phyloP scores from a whole-genome alignment of 1,139 yeast species.

The Zygosaccharomyces pseudobailii region DNA sequence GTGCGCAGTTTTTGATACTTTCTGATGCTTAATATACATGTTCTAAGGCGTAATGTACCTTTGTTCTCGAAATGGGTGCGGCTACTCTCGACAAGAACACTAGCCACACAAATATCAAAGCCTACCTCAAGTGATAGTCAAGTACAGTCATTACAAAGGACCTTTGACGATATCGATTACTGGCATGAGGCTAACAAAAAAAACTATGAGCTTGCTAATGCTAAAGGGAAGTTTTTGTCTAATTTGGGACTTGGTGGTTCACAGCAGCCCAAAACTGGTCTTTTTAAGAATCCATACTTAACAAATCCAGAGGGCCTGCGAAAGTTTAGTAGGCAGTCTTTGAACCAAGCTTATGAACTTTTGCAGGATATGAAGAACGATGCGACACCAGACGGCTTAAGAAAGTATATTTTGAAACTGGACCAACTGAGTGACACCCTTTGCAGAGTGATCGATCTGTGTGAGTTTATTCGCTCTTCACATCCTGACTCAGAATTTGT shows the following conservation, averaged over 20 bases:
- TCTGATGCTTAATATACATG: neutral
- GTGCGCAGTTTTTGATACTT: neutral
- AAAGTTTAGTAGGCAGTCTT: slow-evolving; percentile 60
- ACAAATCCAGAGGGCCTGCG: slow-evolving; percentile 66
- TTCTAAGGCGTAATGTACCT: neutral
- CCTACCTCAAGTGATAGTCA: neutral
- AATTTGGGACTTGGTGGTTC: slow-evolving; percentile 5
- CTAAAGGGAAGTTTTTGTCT: slow-evolving; percentile 8
- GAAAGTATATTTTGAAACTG: slow-evolving; percentile 55
- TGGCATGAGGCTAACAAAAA: slow-evolving; percentile 19
- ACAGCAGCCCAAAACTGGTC: slow-evolving; percentile 44
- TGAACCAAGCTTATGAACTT: slow-evolving; percentile 56
- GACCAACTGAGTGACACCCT: slow-evolving; percentile 84
- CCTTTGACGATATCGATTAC: slow-evolving; percentile 22
- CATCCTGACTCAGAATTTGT: slow-evolving; percentile 75
- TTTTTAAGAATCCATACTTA: slow-evolving; percentile 68
- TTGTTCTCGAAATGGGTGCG: neutral
- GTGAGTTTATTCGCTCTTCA: slow-evolving; percentile 84
- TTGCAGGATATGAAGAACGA: slow-evolving; percentile 53
- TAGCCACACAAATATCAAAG: slow-evolving; percentile 1
- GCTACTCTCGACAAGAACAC: neutral
- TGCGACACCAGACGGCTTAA: slow-evolving; percentile 43
- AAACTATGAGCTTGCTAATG: slow-evolving; percentile 3
- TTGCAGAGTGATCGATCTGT: slow-evolving; percentile 90
- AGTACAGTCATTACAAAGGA: slow-evolving; percentile 3